phyloP scores from a whole-genome alignment of 2,329 filamentous ascomycete genomes.

The Calonectria fujianensis region DNA sequence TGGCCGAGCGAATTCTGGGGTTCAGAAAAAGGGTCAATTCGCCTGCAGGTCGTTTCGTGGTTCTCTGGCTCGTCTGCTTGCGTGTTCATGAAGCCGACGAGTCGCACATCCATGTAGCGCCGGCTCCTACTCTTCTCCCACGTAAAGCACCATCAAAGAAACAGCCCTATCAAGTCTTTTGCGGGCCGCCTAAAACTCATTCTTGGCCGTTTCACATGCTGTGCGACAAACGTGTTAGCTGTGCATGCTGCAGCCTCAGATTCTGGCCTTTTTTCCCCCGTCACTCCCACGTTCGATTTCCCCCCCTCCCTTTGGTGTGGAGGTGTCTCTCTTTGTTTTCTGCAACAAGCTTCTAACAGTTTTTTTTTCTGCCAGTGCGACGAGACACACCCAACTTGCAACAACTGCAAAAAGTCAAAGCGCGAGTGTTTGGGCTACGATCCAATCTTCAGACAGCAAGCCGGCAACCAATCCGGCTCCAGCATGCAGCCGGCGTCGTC shows the following conservation, averaged over 20 bases:
- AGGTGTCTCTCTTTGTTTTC: slow-evolving; percentile 43
- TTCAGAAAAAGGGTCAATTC: slow-evolving; percentile 41
- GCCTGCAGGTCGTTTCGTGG: slow-evolving; percentile 47
- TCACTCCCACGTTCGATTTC: slow-evolving; percentile 36
- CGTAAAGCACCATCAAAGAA: slow-evolving; percentile 46
- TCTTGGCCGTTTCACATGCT: slow-evolving; percentile 43
- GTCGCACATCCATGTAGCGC: slow-evolving; percentile 51
- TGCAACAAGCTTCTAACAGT: slow-evolving; percentile 53
- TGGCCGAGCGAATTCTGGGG: slow-evolving; percentile 42
- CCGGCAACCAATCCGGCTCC: slow-evolving; percentile 83
- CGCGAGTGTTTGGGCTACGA: slow-evolving; percentile 92
- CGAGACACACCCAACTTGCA: slow-evolving; percentile 93
- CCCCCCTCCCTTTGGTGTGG: slow-evolving; percentile 41
- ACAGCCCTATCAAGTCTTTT: slow-evolving; percentile 39
- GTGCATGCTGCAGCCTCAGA: slow-evolving; percentile 34
- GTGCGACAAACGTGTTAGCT: slow-evolving; percentile 36
- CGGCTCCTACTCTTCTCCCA: slow-evolving; percentile 42
- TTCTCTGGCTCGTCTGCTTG: slow-evolving; percentile 45
- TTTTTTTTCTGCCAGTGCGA: slow-evolving; percentile 79
- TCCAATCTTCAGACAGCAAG: slow-evolving; percentile 86
- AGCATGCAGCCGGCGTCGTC: slow-evolving; percentile 64
- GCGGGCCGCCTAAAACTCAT: slow-evolving; percentile 42
- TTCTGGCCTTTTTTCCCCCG: slow-evolving; percentile 27
- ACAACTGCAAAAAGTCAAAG: slow-evolving; percentile 92
- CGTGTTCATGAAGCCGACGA: slow-evolving; percentile 48